A percentile compares a stretch with the other conserved stretches of the same genome.
Evolutionary conservation across 2,329 filamentous ascomycete species (phyloP).

Genomic region (Neofusicoccum sp.): DNA sequence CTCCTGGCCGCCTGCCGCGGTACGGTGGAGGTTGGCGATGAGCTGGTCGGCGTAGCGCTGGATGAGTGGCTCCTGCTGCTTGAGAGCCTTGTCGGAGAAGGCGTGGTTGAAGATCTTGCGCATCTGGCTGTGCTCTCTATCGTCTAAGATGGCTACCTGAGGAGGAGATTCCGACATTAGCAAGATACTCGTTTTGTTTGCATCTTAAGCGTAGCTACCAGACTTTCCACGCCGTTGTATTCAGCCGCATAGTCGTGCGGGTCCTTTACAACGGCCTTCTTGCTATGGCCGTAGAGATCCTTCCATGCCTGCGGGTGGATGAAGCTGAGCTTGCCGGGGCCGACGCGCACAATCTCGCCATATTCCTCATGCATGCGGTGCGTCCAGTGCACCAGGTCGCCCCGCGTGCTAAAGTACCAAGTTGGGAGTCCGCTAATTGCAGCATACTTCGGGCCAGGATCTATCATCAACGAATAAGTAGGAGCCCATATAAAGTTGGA

Average conservation of each 20-base stretch:
- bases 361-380: slow-evolving; percentile 12
- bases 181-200: too few relatives aligned
- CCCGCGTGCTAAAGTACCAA: not conserved
- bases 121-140: slow-evolving; percentile 22
- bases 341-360: slow-evolving; percentile 13
- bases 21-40: slow-evolving; percentile 22
- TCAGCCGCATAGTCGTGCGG: slow-evolving; percentile 30
- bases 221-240: slow-evolving; percentile 37
- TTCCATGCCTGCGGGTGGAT: slow-evolving; percentile 15
- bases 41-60: slow-evolving; percentile 36
- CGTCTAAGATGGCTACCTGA: not conserved
- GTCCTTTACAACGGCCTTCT: slow-evolving; percentile 15
- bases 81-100: slow-evolving; percentile 35
- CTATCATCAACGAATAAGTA: not conserved
- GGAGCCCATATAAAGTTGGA: not conserved
- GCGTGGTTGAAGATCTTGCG: slow-evolving; percentile 29
- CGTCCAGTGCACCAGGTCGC: not conserved
- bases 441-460: slow-evolving; percentile 15
- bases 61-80: slow-evolving; percentile 35
- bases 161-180: too few relatives aligned
- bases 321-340: slow-evolving; percentile 10
- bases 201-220: slow-evolving; percentile 25
- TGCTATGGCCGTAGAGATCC: slow-evolving; percentile 26
- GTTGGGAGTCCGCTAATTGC: not conserved
- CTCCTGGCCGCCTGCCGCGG: slow-evolving; percentile 24